Conservation (phyloP, 2,329 filamentous ascomycete species). For the Neopestalotiopsis clavispora region DNA sequence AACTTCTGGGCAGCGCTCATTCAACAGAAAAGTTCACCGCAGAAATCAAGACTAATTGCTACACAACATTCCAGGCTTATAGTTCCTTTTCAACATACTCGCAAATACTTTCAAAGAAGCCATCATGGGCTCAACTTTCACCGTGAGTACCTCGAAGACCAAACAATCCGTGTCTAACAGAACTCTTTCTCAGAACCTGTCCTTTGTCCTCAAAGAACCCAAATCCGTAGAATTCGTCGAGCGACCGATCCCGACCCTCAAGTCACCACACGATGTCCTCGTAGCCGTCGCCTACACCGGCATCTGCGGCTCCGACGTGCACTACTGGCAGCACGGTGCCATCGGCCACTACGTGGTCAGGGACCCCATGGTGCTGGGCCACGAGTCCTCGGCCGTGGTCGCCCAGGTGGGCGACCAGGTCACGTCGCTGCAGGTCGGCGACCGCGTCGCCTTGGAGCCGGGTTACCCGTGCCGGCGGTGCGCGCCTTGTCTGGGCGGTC, state of each 20-base stretch:
- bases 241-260: slow-evolving; percentile 71
- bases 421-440: slow-evolving; percentile 69
- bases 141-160: too few species aligned
- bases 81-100: too few species aligned
- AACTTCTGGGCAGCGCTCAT: too few species aligned
- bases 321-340: slow-evolving; percentile 87
- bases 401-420: slow-evolving; percentile 71
- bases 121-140: too few species aligned
- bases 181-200: slow-evolving; percentile 68
- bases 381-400: slow-evolving; percentile 77
- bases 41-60: too few species aligned
- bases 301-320: slow-evolving; percentile 85
- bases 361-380: slow-evolving; percentile 78
- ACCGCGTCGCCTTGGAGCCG: slow-evolving; percentile 91
- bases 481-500: slow-evolving; percentile 76
- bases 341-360: slow-evolving; percentile 86
- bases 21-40: too few species aligned
- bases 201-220: slow-evolving; percentile 81
- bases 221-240: slow-evolving; percentile 77
- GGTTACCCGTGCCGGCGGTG: slow-evolving; percentile 86
- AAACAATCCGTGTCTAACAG: too few species aligned
- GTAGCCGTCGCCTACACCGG: slow-evolving; percentile 84
- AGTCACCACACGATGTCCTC: slow-evolving; percentile 74
- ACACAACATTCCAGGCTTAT: too few species aligned
- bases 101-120: too few species aligned